phyloP scores from a whole-genome alignment of 352 stramenopile genomes.

The Phytophthora pinifolia region DNA sequence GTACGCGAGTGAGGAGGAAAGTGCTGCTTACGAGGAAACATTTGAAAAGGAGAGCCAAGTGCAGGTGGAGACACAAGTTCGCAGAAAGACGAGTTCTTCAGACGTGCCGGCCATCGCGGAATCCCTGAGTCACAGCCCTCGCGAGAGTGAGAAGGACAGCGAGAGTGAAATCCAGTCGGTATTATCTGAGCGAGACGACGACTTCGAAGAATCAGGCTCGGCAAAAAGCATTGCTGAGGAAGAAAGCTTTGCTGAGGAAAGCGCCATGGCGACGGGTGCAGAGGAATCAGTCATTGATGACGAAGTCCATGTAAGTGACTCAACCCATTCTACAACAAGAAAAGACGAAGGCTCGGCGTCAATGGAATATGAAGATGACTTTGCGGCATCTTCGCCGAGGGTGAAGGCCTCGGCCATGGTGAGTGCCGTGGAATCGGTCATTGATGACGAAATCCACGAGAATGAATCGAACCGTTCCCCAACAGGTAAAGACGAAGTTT shows the following conservation, averaged over 20 bases:
- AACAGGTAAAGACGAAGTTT: conserved; percentile 9
- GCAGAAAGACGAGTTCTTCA: not conserved
- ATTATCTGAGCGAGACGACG: conserved; percentile 1
- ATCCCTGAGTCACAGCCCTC: not conserved
- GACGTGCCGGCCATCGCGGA: not conserved
- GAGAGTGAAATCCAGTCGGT: conserved; percentile 22
- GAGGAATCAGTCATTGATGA: conserved; percentile 14
- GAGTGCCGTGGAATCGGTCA: too few relatives aligned
- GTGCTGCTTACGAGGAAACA: conserved; percentile 38
- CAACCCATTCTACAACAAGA: not conserved
- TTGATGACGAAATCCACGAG: too few relatives aligned
- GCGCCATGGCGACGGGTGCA: conserved; percentile 1
- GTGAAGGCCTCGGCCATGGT: not conserved
- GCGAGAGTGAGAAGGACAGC: conserved; percentile 1
- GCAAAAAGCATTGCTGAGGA: conserved; percentile 13
- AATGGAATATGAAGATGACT: conserved; percentile 48
- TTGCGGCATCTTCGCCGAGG: conserved; percentile 35
- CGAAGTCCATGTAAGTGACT: conserved; percentile 2
- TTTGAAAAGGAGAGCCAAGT: conserved; percentile 43
- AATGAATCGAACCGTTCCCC: too few relatives aligned
- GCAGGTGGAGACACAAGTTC: not conserved
- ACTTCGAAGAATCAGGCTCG: conserved; percentile 1
- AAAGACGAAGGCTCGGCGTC: conserved; percentile 16
- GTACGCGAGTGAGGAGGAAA: conserved; percentile 21
- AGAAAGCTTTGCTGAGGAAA: conserved; percentile 16